Base-by-base conservation (phyloP, 345 rosid genomes). In the Angophora floribunda region DNA sequence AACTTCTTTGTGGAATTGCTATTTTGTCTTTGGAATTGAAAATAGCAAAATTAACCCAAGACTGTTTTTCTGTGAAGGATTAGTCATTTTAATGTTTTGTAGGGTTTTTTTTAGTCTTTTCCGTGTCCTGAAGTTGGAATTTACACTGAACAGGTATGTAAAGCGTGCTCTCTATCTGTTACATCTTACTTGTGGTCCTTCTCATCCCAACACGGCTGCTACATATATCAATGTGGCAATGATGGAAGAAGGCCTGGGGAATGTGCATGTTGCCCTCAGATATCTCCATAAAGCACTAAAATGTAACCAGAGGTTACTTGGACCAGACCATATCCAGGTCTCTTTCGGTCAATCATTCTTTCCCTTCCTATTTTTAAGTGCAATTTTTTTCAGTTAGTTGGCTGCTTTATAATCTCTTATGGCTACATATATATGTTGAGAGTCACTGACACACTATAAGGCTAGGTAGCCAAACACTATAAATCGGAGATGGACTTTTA, bases 211-310 rank as follows among this genome's bases (percentile, higher is more conserved):
- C 88, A 98, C 99, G 90, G 99, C 99, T 89, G 99, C 99, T 85
- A 98, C 99, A 86, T 98, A 98, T 92, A 98, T 98, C 87, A 98
- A 97, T 87, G 98, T 96, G 88, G 99, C 99, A 86, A 98, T 98
- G 99, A 97, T 98, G 99, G 99, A 98, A 95, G 99, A 98, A 95
- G 99, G 99, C 89, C 96, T 98, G 79, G 99, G 99, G 30, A 98
- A 98, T 91, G 99, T 97, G 91, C 99, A 96, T 93, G 96, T 97
- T 90, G 99, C 99, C 86, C 97, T 98, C 89, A 94, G 99, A 93
- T 98, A 98, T 91, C 99, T 97, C 90, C 99, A 98, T 90, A 95
- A 96, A 92, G 99, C 99, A 89, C 95, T 98, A 87, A 96, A 97
- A 90, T 98, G 99, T 89, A 98, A 98, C 93, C 98, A 97, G 87